phyloP scores from a whole-genome alignment of 441 rosid genomes.

The Lagerstroemia fauriei region DNA sequence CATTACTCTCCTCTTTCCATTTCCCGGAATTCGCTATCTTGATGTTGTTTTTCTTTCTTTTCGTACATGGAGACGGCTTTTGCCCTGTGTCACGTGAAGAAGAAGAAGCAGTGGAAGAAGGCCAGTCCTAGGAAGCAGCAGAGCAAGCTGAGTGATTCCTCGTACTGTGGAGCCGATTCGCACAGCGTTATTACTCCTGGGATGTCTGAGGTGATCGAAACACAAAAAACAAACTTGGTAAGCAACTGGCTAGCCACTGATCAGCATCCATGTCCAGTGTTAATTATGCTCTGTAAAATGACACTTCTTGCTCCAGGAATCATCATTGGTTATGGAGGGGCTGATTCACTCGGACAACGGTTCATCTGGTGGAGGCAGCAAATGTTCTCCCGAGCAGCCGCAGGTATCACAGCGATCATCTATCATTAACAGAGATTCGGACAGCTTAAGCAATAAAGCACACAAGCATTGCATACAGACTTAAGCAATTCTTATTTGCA shows the following conservation, averaged over 20 bases:
- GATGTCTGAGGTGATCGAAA: not conserved
- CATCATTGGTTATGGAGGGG: not conserved
- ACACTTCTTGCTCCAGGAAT: not conserved
- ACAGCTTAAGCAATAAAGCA: not conserved
- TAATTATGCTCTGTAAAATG: not conserved
- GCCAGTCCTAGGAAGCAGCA: not conserved
- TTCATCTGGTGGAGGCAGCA: not conserved
- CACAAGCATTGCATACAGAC: not conserved
- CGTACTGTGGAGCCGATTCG: not conserved
- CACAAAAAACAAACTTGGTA: not conserved
- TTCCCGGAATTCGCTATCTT: not conserved
- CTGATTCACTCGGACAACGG: not conserved
- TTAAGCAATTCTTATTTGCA: no score
- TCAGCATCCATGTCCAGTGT: not conserved
- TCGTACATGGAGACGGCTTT: not conserved
- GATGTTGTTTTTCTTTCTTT: not conserved
- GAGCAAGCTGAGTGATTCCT: not conserved
- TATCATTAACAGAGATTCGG: not conserved
- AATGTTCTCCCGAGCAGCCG: not conserved
- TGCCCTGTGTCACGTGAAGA: conserved; percentile 3
- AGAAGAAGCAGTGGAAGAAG: not conserved
- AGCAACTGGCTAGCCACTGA: not conserved
- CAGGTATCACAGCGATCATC: not conserved
- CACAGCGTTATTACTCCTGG: not conserved
- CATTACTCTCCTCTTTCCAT: no score